Conservation (phyloP, 345 rosid species). For the Bretschneidera sinensis region DNA sequence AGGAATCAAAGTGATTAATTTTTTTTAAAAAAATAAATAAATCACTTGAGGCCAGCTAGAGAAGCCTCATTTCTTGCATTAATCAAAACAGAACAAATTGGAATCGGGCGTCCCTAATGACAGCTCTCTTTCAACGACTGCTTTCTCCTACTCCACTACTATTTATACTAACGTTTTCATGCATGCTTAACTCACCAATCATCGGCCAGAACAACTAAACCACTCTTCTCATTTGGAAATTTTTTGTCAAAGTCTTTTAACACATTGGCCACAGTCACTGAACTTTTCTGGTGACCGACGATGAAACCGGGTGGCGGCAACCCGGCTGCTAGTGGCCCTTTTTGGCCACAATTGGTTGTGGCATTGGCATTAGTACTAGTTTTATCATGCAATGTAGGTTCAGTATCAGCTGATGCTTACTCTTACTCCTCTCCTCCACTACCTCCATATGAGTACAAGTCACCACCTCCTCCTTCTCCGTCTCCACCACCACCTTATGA, state of each 20-base stretch:
- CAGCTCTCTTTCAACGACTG: slow-evolving; percentile 37
- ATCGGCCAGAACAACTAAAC: slow-evolving; percentile 5
- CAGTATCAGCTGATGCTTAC: slow-evolving; percentile 43
- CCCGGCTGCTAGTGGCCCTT: slow-evolving; percentile 52
- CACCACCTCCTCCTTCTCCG: slow-evolving; percentile 28
- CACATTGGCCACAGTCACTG: slow-evolving; percentile 13
- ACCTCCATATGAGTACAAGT: slow-evolving; percentile 21
- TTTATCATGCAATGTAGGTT: slow-evolving; percentile 30
- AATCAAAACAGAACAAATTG: slow-evolving; percentile 15
- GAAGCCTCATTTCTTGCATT: slow-evolving; percentile 6
- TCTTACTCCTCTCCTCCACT: slow-evolving; percentile 43
- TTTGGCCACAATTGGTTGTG: slow-evolving; percentile 46
- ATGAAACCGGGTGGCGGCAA: slow-evolving; percentile 36
- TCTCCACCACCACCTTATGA: slow-evolving; percentile 21
- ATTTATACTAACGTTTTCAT: slow-evolving; percentile 34
- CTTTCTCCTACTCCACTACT: no score
- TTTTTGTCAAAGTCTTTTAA: not conserved
- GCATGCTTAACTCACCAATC: slow-evolving; percentile 33
- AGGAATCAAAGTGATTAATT: slow-evolving; percentile 16
- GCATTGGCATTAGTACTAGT: slow-evolving; percentile 52
- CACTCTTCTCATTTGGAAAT: no score
- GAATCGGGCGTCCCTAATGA: slow-evolving; percentile 31
- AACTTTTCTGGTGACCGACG: slow-evolving; percentile 22
- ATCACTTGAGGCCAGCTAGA: slow-evolving; percentile 26
- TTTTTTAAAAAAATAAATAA: no score